Evolutionary conservation across 164 flowering plant species (phyloP), one percentile per base, ranked within the genome.

Genomic region (Aristolochia fimbriata): DNA sequence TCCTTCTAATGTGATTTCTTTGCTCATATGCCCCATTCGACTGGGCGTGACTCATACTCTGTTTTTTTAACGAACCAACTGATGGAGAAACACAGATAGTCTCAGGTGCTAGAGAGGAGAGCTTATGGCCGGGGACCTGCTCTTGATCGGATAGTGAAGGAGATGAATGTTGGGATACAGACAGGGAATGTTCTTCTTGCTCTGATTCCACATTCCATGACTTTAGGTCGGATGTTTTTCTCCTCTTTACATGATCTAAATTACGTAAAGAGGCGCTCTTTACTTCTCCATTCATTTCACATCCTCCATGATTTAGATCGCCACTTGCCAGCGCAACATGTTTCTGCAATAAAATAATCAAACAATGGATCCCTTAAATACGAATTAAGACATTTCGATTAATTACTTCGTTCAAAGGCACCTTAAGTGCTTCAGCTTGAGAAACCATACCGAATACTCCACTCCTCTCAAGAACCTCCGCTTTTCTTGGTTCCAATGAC

Each of bases 141-240:
- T 86, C 98, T 62, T 85, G 96, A 73, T 91, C 98, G 25, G 96
- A 91, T 47, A 74, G 91, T 11, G 96, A 88, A 14, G 95, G 95
- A 22, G 98, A 83, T 6, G 95, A 87, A 55, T 78, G 70, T 59
- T 87, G 92, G 1, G 96, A 85, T 24, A 82, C 77, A 0, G 96
- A 80, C 47, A 78, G 84, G 17, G 89, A 85, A 69, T 86, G 97
- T 60, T 85, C 95, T 65, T 87, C 95, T 65, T 73, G 91, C 57
- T 92, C 96, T 11, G 78, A 69, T 62, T 83, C 85, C 23, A 69
- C 55, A 47, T 82, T 88, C 69, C 67, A 70, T n/a, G 37, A 50
- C 61, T 70, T 81, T 22, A 75, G 54, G 54, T 72, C 75, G 20
- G 64, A 60, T 1, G 68, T 75, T 71, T 78, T 82, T 70, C 78